Evolutionary conservation across 441 rosid species (phyloP).

Genomic region (Populus trichocarpa): DNA sequence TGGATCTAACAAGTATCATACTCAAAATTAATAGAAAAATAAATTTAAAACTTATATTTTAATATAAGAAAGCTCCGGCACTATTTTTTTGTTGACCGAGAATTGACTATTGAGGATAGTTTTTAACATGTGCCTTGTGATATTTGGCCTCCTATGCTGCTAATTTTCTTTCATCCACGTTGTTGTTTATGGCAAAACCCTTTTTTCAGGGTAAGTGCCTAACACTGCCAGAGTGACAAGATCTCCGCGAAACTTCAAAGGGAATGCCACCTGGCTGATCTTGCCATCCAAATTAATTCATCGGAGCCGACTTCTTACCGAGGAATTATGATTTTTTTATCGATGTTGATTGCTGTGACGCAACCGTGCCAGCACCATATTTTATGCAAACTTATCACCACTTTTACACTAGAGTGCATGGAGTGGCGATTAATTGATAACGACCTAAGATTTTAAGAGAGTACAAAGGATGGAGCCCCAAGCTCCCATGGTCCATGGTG

Average conservation of each 20-base stretch:
- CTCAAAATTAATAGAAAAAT: no score
- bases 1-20: no score
- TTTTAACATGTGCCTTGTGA: not conserved
- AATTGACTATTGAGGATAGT: not conserved
- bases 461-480: not conserved
- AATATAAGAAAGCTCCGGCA: not conserved
- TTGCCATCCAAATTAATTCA: not conserved
- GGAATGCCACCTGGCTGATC: not conserved
- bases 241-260: not conserved
- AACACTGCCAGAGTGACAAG: not conserved
- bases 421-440: conserved; percentile 11
- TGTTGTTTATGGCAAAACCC: not conserved
- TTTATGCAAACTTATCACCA: conserved; percentile 1
- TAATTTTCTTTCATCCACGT: not conserved
- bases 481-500: conserved; percentile 5
- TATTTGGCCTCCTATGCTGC: not conserved
- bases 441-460: conserved; percentile 2
- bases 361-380: conserved; percentile 11
- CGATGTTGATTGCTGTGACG: not conserved
- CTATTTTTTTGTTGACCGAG: not conserved
- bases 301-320: not conserved
- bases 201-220: not conserved
- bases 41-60: no score
- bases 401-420: not conserved
- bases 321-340: not conserved